Evolutionary conservation across 192 early-diverging fungal species (phyloP), one percentile per base, ranked within the genome.

Genomic region (Coemansia asiatica): DNA sequence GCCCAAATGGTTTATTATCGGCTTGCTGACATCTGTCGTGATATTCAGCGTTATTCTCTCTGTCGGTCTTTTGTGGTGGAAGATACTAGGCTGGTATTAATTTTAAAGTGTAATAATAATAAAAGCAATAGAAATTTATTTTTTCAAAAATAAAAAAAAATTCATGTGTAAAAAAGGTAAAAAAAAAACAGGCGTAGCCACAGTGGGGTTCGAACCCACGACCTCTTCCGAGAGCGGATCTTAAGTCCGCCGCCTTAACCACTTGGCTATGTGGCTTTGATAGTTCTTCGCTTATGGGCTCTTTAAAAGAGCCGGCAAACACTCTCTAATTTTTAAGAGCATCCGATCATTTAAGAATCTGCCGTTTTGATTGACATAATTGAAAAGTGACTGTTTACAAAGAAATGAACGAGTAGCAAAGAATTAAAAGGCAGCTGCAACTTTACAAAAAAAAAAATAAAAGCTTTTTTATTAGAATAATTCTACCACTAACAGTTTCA

Each of bases 51-150:
- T 90, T 0, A 85, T 84, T 59, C 83, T 85, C 23, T 87, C 89
- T 1, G 76, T 87, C 2, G 91, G 91, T 1, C 44, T 90, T 56
- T 13, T 70, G 0, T 93, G 90, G 89, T 91, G 87, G 88, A 88
- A 83, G 63, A 12, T 89, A 6, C 64, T 92, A 19, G 90, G 87
- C 23, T 90, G 87, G 87, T 80, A 74, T 26, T 80, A 63, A 61
- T 0, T 57, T n/a, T 23, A 6, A 26, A 23, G 8, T 53, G 4
- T 26, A 53, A 8, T 13, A 51, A 44, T 59, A 59, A 7, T 10
- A 53, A 22, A 6, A 48, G 47, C 47, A 48, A 5, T 22, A 51
- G n/a, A 25, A 10, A 51, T 51, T 23, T 49, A 36, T 36, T 36
- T 10, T 36, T 4, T 4, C 4, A 36, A 44, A 8, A 44, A 44